Base-by-base conservation (phyloP, 768 basidiomycete genomes). In the Tephrocybe sp. region DNA sequence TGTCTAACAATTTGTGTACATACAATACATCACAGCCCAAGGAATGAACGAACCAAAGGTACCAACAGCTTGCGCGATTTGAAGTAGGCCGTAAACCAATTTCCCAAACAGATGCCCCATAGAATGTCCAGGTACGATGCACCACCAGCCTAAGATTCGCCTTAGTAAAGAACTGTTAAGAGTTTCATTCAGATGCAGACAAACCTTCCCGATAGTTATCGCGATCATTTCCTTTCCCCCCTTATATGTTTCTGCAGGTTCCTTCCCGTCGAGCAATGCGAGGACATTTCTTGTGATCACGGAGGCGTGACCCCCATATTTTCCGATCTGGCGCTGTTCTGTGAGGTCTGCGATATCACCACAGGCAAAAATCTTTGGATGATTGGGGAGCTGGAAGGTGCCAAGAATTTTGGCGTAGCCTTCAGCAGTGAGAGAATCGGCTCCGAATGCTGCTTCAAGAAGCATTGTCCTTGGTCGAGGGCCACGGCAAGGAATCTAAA, bases 351-450 rank as follows among this genome's bases (percentile, higher is more conserved):
- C 77, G 51, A 83, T 73, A 58, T 90, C 87, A 1, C 87, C 86
- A 2, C 68, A 73, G 0, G 86, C 88, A 49, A 84, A 88, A 14
- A 89, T 78, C n/a, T n/a, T n/a, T n/a, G n/a, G n/a, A n/a, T n/a
- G n/a, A n/a, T 53, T 73, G 72, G 56, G 59, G 4, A 88, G 63
- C 58, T 86, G 84, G 37, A 88, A 71, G 0, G 83, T 85, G 2
- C 80, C 72, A 23, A 66, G 61, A 8, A 88, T 73, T 54, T 78
- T 80, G 47, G 87, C 76, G 40, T 57, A 66, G 48, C 65, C 80
- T 62, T 54, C 51, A 28, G 40, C 59, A 20, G 56, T 70, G 5
- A 87, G 75, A 10, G 59, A 59, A 34, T 61, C 65, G 0, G 62
- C 48, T 0, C 68, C 70, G 7, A 78, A 69, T 5, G 78, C 73